These are phyloP conservation scores for Pichia membranifaciens DNA, from an alignment of 805 yeast genomes.

Conservation along the genomic window DNA sequence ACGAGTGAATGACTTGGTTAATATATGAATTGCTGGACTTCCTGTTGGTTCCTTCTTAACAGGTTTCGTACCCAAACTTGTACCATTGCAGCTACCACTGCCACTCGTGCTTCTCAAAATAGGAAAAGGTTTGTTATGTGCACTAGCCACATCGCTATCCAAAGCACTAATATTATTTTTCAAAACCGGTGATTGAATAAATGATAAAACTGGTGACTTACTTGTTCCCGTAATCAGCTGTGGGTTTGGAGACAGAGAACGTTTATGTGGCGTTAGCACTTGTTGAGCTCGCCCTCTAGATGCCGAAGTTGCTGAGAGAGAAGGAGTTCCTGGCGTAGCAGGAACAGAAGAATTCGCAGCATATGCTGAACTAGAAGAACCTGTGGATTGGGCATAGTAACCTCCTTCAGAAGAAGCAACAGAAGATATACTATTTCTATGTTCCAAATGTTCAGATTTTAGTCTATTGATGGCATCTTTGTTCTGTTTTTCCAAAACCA, in stretches of 20 bases:
- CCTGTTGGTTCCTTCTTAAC: constrained; percentile 1
- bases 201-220: constrained; percentile 20
- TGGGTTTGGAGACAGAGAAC: constrained; percentile 30
- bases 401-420: constrained; percentile 43
- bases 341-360: constrained; percentile 11
- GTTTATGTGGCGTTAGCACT: constrained; percentile 22
- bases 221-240: not conserved
- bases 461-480: constrained; percentile 85
- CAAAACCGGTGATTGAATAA: constrained; percentile 23
- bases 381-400: constrained; percentile 15
- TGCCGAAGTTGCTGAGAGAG: constrained; percentile 12
- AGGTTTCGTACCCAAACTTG: not conserved
- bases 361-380: constrained; percentile 17
- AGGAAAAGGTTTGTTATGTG: not conserved
- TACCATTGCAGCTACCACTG: not conserved
- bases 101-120: not conserved
- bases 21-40: constrained; percentile 23
- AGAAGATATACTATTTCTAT: constrained; percentile 33
- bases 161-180: constrained; percentile 17
- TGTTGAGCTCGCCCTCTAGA: constrained; percentile 18
- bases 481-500: constrained; percentile 88
- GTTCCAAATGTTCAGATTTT: constrained; percentile 74
- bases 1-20: constrained; percentile 19
- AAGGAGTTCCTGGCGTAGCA: constrained; percentile 23
- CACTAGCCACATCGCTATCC: not conserved